Base-by-base conservation (phyloP, 139 green algal genomes). In the Chlorella sp. region DNA sequence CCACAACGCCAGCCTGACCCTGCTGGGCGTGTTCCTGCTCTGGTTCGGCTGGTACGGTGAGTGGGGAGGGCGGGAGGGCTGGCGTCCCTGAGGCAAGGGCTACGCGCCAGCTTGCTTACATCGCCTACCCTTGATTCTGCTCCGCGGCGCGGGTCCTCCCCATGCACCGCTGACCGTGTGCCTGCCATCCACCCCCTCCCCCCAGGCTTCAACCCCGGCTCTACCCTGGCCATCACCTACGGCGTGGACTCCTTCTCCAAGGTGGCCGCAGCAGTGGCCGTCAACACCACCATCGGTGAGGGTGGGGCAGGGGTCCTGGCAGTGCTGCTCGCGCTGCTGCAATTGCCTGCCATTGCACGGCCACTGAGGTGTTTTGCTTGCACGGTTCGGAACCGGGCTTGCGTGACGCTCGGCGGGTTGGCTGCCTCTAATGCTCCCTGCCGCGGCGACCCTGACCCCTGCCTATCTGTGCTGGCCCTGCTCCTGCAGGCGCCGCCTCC, bases 1-100 rank as follows among this genome's bases (percentile, higher is more conserved):
- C 32, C 96, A 98, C 90, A 94, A 91, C 77, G 87, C 91, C 41
- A 87, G 87, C 41, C 89, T 95, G 30, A 93, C 91, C 81, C 74
- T 94, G n/a, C 89, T 95, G 13, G 92, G 92, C 58, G 92, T 94
- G 65, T 92, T 95, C 86, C 89, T 98, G 60, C 91, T 98, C 60
- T 98, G 96, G 96, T 98, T 98, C 82, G 95, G 95, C 74, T 98
- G 95, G 91, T 97, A 98, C 73, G 95, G 20, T 84, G 79, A 84
- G 79, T 34, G 9, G 51, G 13, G 16, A 2, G n/a, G n/a, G n/a
- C n/a, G n/a, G n/a, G n/a, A n/a, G n/a, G n/a, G n/a, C n/a, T n/a
- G n/a, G n/a, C n/a, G 68, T 75, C 36, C 2, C 22, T 6, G 56
- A 65, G 56, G 9, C 3, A 14, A 65, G 13, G 28, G 28, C 30